Base-by-base conservation (phyloP, 2,329 filamentous ascomycete genomes). In the Colletotrichum sp. region DNA sequence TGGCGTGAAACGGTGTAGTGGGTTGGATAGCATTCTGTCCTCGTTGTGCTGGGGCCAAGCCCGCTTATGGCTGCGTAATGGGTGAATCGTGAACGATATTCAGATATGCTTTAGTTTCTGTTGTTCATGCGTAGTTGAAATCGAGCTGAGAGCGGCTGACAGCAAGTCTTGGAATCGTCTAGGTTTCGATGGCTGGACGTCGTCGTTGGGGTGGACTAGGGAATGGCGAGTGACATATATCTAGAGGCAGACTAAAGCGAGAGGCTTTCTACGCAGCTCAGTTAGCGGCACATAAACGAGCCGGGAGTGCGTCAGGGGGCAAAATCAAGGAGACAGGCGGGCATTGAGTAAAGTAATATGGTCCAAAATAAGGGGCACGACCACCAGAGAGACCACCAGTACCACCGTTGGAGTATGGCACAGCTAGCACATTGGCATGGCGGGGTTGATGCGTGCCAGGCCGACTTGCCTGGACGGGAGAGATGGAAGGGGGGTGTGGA, bases 1-100 rank as follows among this genome's bases (percentile, higher is more conserved):
- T 72, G 90, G 88, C 25, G 91, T 91, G 79, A 92, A 92, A 59
- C 91, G 90, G 80, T 92, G 91, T 48, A 92, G 87, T 72, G 91
- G 91, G 80, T 92, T 93, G 74, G 91, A 92, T 82, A 93, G 83
- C 91, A 93, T 93, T 72, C 85, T 88, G 86, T 78, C 55, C 71
- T 74, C 59, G 27, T 59, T 48, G 65, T 76, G 77, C 55, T 64
- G 61, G 71, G 70, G 52, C 74, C 74, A 69, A 66, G 74, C 65
- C 65, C 74, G 72, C 36, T 63, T 67, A 22, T 66, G 60, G 28
- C 48, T 71, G 28, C 25, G 71, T 76, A 32, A 7, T 19, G 65
- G 60, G 64, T 68, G 59, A 74, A 76, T 76, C 27, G 59, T 74
- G 65, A 39, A 34, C 9, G 34, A 63, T 27, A 27, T 55, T n/a